These are phyloP conservation scores for Thalassia testudinum DNA, from an alignment of 116 monocot species.

Conservation along the genomic window DNA sequence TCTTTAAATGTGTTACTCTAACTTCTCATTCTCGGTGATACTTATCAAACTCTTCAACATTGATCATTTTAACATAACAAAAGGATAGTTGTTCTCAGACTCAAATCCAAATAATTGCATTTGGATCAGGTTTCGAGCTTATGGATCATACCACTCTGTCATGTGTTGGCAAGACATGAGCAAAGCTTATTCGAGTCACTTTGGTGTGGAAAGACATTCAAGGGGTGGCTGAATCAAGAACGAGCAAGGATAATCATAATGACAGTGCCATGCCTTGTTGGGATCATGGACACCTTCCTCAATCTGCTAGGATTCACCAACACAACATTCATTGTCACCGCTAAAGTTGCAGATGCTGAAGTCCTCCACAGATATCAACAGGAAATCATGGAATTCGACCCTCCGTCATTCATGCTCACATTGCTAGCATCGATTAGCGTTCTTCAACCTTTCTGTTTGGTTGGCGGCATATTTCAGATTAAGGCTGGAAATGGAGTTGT, in stretches of 20 bases:
- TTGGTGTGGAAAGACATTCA: conserved; percentile 17
- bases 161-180: no score
- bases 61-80: no score
- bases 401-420: conserved; percentile 19
- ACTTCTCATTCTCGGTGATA: no score
- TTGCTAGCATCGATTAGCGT: conserved; percentile 17
- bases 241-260: conserved; percentile 41
- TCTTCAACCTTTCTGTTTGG: conserved; percentile 19
- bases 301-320: conserved; percentile 11
- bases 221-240: conserved; percentile 43
- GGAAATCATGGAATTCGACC: conserved; percentile 45
- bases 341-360: conserved; percentile 24
- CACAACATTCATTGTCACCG: conserved; percentile 22
- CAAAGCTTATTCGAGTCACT: no score
- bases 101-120: no score
- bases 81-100: no score
- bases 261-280: conserved; percentile 23
- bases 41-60: no score
- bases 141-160: no score
- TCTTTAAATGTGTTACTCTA: no score
- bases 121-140: no score
- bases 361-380: conserved; percentile 27
- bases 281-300: conserved; percentile 14
- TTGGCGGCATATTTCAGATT: no score
- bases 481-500: no score